Percentiles rank a stretch among this genome's conserved stretches.
Conservation (phyloP, 371 early-diverging fungal genomes). For the Apophysomyces variabilis region DNA sequence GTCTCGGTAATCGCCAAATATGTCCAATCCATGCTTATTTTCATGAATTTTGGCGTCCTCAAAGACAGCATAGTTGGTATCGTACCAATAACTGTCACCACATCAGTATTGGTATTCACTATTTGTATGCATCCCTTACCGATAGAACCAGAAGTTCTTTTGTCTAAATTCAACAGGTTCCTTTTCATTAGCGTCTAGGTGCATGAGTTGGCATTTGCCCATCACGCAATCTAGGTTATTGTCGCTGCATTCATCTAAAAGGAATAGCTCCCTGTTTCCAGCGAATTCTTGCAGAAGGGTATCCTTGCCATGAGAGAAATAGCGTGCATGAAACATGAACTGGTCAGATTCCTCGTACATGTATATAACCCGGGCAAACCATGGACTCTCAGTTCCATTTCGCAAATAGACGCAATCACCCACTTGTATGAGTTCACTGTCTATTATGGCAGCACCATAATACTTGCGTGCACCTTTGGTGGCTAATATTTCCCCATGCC, state of each 20-base stretch:
- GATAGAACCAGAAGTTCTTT: constrained; percentile 32
- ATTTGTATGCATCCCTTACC: constrained; percentile 18
- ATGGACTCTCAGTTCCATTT: constrained; percentile 25
- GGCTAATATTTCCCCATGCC: constrained; percentile 14
- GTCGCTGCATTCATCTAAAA: constrained; percentile 52
- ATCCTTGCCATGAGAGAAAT: constrained; percentile 51
- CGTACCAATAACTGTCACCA: constrained; percentile 45
- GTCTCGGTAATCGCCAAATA: constrained; percentile 14
- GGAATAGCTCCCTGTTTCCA: constrained; percentile 48
- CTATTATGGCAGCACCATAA: constrained; percentile 21
- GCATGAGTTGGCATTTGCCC: constrained; percentile 43
- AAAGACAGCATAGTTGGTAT: constrained; percentile 38
- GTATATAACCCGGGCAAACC: constrained; percentile 31
- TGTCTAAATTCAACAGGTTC: constrained; percentile 32
- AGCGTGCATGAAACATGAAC: constrained; percentile 42
- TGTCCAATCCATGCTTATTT: constrained; percentile 7
- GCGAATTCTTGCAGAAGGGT: constrained; percentile 57
- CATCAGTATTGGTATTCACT: neutral
- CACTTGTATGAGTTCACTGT: constrained; percentile 24
- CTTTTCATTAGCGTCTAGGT: constrained; percentile 29
- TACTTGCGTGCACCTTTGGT: constrained; percentile 14
- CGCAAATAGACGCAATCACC: constrained; percentile 35
- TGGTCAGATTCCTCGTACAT: constrained; percentile 30
- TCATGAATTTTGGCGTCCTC: constrained; percentile 44
- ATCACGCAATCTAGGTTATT: constrained; percentile 35